Conservation (phyloP, 1,139 yeast genomes). For the Scheffersomyces illinoinensis region DNA sequence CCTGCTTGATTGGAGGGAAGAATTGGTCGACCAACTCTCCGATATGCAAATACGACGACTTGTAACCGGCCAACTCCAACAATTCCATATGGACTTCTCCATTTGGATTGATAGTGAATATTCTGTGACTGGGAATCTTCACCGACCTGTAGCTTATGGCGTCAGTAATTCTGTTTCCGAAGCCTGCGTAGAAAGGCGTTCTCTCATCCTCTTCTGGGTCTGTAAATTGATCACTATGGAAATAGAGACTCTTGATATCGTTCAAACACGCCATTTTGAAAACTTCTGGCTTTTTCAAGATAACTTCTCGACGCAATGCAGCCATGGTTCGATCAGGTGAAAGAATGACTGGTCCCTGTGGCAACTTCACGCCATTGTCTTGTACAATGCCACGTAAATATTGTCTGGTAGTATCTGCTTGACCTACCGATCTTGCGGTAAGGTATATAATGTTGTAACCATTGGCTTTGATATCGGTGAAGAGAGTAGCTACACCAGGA, state of each 20-base stretch:
- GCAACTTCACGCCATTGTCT: conserved; percentile 66
- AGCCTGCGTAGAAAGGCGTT: conserved; percentile 95
- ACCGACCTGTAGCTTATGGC: conserved; percentile 94
- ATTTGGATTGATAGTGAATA: conserved; percentile 93
- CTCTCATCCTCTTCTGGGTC: conserved; percentile 29
- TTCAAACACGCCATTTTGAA: conserved; percentile 96
- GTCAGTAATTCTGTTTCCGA: conserved; percentile 96
- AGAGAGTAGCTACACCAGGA: conserved; percentile 88
- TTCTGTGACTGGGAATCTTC: conserved; percentile 90
- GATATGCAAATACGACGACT: conserved; percentile 82
- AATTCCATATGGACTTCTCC: conserved; percentile 98
- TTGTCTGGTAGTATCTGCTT: conserved; percentile 88
- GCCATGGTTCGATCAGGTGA: conserved; percentile 98
- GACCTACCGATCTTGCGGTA: conserved; percentile 95
- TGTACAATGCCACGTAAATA: conserved; percentile 80
- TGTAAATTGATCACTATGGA: conserved; percentile 15
- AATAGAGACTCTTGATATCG: conserved; percentile 75
- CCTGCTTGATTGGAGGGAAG: conserved; percentile 78
- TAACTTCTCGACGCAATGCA: conserved; percentile 87
- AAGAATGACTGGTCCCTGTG: conserved; percentile 90
- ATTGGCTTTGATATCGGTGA: conserved; percentile 78
- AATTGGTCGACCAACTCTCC: conserved; percentile 96
- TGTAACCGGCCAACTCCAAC: conserved; percentile 89
- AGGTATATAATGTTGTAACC: conserved; percentile 93
- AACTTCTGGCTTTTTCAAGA: conserved; percentile 92